Evolutionary conservation across 2,329 filamentous ascomycete genomes (phyloP), one percentile per base, ranked within the genome.

Genomic region (Epichloe festucae): DNA sequence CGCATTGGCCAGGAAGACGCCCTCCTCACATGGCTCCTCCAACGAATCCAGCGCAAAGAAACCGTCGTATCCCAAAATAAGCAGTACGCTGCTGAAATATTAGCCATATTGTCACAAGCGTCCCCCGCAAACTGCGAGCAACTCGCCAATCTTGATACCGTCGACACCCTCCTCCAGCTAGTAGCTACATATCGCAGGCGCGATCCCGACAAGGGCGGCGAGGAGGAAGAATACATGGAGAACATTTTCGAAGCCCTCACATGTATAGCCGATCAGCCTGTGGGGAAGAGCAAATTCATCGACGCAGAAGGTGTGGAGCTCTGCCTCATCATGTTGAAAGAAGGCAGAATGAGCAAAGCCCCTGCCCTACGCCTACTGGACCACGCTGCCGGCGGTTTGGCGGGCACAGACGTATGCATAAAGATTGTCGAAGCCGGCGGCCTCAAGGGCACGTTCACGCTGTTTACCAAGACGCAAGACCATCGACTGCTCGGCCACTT

Each of bases 171-270:
- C 58, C 81, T 98, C 14, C 89, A 94, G 67, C 75, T 95, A 0
- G 78, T 94, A 0, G 87, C 90, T 1, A 73, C 83, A 1, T 98
- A 97, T 69, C 82, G 93, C 52, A 87, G 85, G 70, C 79, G 83
- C 47, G 90, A 98, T 62, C 93, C 93, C 0, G 78, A 82, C 47
- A 91, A 87, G 62, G 88, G 89, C 53, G 82, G 84, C 35, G 84
- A 93, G 48, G 93, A 97, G 66, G 90, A 95, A 63, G 93, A 98
- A 69, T 96, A 87, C 64, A 87, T 94, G 63, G 89, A 95, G 67
- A 95, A 98, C 58, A 64, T 96, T 0, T 98, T 98, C 65, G 90
- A 95, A 62, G 81, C 84, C 2, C 65, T 97, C 17, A 87, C 87
- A 1, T 94, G 87, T 58, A 70, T 95, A 1, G 85, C 84, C 0